Percentiles rank a stretch among this genome's conserved stretches.
Conservation (phyloP, 2,329 filamentous ascomycete genomes). For the Aureobasidium lini region DNA sequence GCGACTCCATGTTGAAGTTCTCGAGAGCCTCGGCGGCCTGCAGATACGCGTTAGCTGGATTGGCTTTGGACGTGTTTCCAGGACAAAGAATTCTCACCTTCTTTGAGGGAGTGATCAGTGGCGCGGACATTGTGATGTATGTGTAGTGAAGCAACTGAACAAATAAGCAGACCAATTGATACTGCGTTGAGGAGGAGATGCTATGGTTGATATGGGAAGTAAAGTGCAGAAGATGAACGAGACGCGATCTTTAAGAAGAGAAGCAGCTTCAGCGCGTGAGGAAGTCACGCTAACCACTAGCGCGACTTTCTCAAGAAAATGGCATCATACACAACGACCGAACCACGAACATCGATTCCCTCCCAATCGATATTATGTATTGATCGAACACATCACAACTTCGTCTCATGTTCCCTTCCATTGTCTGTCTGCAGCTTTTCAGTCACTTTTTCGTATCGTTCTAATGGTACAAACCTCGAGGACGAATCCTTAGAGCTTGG, state of each 20-base stretch:
- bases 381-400: no score
- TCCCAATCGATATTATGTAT: no score
- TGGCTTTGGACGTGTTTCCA: slow-evolving; percentile 27
- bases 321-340: no score
- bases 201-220: not conserved
- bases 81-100: slow-evolving; percentile 47
- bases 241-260: not conserved
- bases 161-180: slow-evolving; percentile 14
- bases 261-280: not conserved
- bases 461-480: no score
- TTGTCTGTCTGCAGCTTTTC: no score
- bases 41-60: slow-evolving; percentile 31
- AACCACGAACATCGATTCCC: no score
- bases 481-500: not conserved
- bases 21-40: slow-evolving; percentile 84
- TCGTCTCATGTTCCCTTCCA: no score
- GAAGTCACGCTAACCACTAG: not conserved
- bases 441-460: no score
- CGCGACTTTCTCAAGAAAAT: no score
- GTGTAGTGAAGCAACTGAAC: slow-evolving; percentile 11
- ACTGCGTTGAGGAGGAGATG: slow-evolving; percentile 10
- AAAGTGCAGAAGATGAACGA: not conserved
- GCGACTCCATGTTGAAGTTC: slow-evolving; percentile 86
- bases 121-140: slow-evolving; percentile 54
- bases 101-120: slow-evolving; percentile 67